Percentiles rank a stretch among this genome's conserved stretches.
Conservation (phyloP, 192 early-diverging fungal species). For the Umbelopsis sp. region DNA sequence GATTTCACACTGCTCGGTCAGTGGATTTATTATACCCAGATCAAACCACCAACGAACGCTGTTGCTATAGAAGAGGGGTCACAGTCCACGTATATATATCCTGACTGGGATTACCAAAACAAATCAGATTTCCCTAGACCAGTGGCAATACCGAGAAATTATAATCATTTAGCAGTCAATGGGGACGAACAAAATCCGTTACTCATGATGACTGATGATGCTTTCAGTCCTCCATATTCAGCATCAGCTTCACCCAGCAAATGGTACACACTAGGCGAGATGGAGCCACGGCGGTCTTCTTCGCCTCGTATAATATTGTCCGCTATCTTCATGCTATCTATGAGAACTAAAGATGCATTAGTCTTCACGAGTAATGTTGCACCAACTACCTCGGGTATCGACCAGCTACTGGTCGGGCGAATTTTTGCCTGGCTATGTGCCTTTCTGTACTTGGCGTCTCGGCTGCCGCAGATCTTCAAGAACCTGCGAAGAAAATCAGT, state of each 20-base stretch:
- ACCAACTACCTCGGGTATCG: background rate
- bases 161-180: background rate
- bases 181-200: slow-evolving; percentile 17
- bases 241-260: slow-evolving; percentile 35
- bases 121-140: background rate
- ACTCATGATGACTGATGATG: slow-evolving; percentile 16
- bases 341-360: slow-evolving; percentile 11
- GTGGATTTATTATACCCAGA: slow-evolving; percentile 31
- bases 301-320: slow-evolving; percentile 14
- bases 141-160: slow-evolving; percentile 1
- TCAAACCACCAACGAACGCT: background rate
- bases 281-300: background rate
- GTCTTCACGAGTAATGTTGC: background rate
- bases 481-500: slow-evolving; percentile 62
- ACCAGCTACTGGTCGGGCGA: slow-evolving; percentile 44
- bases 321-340: slow-evolving; percentile 1
- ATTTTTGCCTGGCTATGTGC: slow-evolving; percentile 73
- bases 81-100: background rate
- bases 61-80: background rate
- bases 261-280: slow-evolving; percentile 27
- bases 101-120: background rate
- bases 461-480: slow-evolving; percentile 77
- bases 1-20: slow-evolving; percentile 32
- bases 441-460: slow-evolving; percentile 65
- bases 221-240: slow-evolving; percentile 26